Base-by-base conservation (phyloP, 2,329 filamentous ascomycete genomes). In the Colletotrichum brevisporum region DNA sequence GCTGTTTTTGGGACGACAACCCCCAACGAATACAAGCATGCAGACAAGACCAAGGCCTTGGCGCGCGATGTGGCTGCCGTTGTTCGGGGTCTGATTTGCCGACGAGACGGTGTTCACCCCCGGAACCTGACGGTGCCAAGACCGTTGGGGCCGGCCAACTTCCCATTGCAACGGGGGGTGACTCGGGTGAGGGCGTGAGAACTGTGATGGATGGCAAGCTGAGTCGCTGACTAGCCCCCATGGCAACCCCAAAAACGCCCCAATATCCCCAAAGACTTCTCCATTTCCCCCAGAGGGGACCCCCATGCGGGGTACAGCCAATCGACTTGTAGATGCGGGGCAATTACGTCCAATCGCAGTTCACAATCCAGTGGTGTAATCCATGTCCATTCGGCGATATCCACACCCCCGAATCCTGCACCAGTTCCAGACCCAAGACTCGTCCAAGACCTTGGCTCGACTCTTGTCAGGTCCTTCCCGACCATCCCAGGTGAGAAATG, bases 1-100 rank as follows among this genome's bases (percentile, higher is more conserved):
- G 36, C 59, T 62, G 39, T 21, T 62, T 62, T 62, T 13, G 39
- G 59, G 9, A 45, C 10, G 18, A 48, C 10, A 36, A 4, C 21
- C 21, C 26, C 26, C 59, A 21, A 4, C 51, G 36, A 31, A 31
- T 53, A 16, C 39, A 24, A 24, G 50, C 51, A n/a, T 36, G 16
- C 21, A 62, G 59, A 62, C 39, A 26, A 54, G 48, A 54, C 59
- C 59, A 62, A 54, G 59, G 45, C 36, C 58, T 62, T 62, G 59
- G 59, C 59, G 15, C 50, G 31, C 59, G 26, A 54, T 12, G 27
- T 54, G 26, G 13, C 58, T 62, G 59, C 24, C 41, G 59, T 36
- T 31, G 15, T 62, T 62, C 59, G 59, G 59, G 50, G 26, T 36
- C 50, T 45, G 39, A 48, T 62, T 50, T 62, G 59, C 59, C 59